Evolutionary conservation across 768 basidiomycete genomes (phyloP).

Genomic region (Auriscalpium orientale): DNA sequence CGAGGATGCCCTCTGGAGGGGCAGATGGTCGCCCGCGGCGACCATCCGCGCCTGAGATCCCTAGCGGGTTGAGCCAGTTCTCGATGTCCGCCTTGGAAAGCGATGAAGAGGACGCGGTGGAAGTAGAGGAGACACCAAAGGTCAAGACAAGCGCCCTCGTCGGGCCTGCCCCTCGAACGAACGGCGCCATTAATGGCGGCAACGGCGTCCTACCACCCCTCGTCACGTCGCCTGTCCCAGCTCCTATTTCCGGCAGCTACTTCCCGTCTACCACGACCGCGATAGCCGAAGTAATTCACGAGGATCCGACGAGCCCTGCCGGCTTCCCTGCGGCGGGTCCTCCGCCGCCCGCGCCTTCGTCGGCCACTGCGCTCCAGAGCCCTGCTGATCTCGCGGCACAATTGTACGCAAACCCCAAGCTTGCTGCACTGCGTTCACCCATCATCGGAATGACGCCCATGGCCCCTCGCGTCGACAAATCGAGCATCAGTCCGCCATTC

Average conservation of each 20-base stretch:
- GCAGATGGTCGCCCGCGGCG: background rate
- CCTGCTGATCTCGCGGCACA: conserved; percentile 37
- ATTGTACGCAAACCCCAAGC: conserved; percentile 37
- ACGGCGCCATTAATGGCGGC: background rate
- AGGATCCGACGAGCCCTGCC: background rate
- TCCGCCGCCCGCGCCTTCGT: background rate
- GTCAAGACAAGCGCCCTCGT: conserved; percentile 1
- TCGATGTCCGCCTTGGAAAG: conserved; percentile 49
- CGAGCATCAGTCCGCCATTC: conserved; percentile 48
- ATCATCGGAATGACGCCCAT: conserved; percentile 20
- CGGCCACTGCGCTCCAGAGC: conserved; percentile 17
- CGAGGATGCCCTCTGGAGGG: background rate
- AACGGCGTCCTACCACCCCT: background rate
- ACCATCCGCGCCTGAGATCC: background rate
- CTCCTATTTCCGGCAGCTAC: background rate
- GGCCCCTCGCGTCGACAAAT: conserved; percentile 6
- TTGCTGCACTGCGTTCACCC: conserved; percentile 38
- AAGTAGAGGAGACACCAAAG: conserved; percentile 15
- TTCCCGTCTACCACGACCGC: background rate
- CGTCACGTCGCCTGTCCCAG: background rate
- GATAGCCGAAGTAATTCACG: conserved; percentile 1
- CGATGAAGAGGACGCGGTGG: conserved; percentile 34
- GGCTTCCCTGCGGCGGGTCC: conserved; percentile 1
- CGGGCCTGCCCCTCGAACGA: background rate
- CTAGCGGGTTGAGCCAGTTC: conserved; percentile 27